Evolutionary conservation across 148 eudicot genomes (phyloP), one percentile per base, ranked within the genome.

Genomic region (Nepenthes gracilis): DNA sequence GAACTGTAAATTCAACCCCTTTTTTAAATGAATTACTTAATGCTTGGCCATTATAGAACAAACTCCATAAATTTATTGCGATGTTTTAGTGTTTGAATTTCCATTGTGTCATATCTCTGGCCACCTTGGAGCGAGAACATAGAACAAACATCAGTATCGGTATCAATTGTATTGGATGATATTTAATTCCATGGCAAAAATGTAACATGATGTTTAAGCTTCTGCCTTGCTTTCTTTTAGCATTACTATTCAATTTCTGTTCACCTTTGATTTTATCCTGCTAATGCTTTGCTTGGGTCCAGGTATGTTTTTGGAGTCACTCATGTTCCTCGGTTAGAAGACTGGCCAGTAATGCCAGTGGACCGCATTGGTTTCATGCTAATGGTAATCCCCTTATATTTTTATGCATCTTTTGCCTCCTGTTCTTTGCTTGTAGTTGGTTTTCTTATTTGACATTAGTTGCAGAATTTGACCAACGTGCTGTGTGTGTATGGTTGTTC

Each of bases 311-410:
- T 92, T 71, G 98, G 96, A 60, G 68, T 92, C 78, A 88, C 98
- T 43, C 98, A 88, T 64, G 78, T 93, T 69, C 98, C 98, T 61
- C 85, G 98, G 40, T 45, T 93, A 60, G 98, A 93, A 80, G 98
- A 93, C 74, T 93, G 96, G 98, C 98, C 98, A 70, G 91, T 93
- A 32, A 93, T 93, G 98, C 96, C 98, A 2, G 96, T 86, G 15
- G 98, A 93, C 62, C 95, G 55, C 70, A 72, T 88, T 53, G 98
- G 98, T 51, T 93, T 93, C 67, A 72, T 82, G 87, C 95, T 93
- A 52, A 84, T 88, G 96, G 98, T 93, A 82, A 71, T 63, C 33
- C 36, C 11, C 60, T 55, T 15, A 4, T 2, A 9, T 13, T 9
- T 58, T 12, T 36, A 0, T 35, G 9, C 36, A 32, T 55, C 36